Evolutionary conservation across 2,329 filamentous ascomycete genomes (phyloP).

Genomic region (Xylaria sp.): DNA sequence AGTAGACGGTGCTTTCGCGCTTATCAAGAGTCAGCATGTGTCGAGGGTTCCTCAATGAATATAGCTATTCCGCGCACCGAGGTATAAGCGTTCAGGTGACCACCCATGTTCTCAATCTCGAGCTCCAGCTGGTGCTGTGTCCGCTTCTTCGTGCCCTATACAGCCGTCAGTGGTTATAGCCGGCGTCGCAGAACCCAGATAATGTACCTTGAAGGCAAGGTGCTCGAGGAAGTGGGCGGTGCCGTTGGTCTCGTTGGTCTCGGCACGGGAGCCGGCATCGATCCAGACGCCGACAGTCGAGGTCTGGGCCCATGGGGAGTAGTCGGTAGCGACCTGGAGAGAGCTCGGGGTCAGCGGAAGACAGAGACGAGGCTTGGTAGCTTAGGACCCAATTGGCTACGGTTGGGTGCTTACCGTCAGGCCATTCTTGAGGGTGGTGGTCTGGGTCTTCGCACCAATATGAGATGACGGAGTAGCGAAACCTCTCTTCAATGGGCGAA

Average conservation of each 20-base stretch:
- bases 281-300: slow-evolving; percentile 99
- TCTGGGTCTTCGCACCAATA: slow-evolving; percentile 77
- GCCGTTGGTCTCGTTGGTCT: slow-evolving; percentile 98
- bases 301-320: slow-evolving; percentile 97
- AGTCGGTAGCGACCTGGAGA: slow-evolving; percentile 86
- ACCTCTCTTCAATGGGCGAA: slow-evolving; percentile 73
- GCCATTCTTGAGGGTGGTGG: slow-evolving; percentile 94
- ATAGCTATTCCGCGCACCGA: slow-evolving; percentile 61
- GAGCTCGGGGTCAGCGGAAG: slow-evolving; percentile 12
- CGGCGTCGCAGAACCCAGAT: slow-evolving; percentile 11
- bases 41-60: neutral
- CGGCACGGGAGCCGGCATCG: slow-evolving; percentile 94
- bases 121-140: slow-evolving; percentile 97
- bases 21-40: slow-evolving; percentile 34
- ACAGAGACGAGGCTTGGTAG: neutral
- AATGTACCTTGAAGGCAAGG: slow-evolving; percentile 92
- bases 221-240: slow-evolving; percentile 99
- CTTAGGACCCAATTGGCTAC: slow-evolving; percentile 26
- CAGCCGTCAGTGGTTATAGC: slow-evolving; percentile 17
- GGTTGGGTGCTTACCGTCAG: slow-evolving; percentile 66
- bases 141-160: slow-evolving; percentile 82
- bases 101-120: slow-evolving; percentile 99
- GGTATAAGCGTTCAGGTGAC: slow-evolving; percentile 98
- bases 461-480: slow-evolving; percentile 71
- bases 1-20: slow-evolving; percentile 99